These are phyloP conservation scores for Pterula multifida DNA, from an alignment of 1,284 basidiomycete genomes.

Conservation along the genomic window DNA sequence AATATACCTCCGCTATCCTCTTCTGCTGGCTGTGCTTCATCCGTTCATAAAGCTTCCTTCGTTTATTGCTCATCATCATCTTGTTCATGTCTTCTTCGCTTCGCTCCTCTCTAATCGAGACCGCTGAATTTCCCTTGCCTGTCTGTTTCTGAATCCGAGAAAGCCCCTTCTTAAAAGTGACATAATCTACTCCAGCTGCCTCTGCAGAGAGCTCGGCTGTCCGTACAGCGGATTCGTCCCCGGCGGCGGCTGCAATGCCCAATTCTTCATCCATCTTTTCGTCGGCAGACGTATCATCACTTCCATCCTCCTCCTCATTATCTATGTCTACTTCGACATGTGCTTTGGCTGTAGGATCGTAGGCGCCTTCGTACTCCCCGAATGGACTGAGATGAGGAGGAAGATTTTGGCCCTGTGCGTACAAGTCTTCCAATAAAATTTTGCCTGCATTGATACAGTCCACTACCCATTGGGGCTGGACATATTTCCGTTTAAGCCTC, in stretches of 20 bases:
- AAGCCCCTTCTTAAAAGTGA: slow-evolving; percentile 73
- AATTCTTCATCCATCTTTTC: slow-evolving; percentile 24
- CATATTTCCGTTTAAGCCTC: slow-evolving; percentile 67
- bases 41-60: slow-evolving; percentile 92
- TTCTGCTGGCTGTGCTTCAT: slow-evolving; percentile 86
- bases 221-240: slow-evolving; percentile 64
- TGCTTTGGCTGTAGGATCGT: slow-evolving; percentile 47
- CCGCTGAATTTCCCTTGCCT: slow-evolving; percentile 12
- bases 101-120: slow-evolving; percentile 20
- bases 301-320: slow-evolving; percentile 10
- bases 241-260: slow-evolving; percentile 42
- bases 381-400: slow-evolving; percentile 97
- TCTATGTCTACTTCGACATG: slow-evolving; percentile 16
- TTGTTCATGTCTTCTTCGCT: slow-evolving; percentile 89
- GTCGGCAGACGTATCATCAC: slow-evolving; percentile 22
- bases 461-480: slow-evolving; percentile 98
- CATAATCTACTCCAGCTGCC: slow-evolving; percentile 76
- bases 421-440: slow-evolving; percentile 78
- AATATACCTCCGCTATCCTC: slow-evolving; percentile 71
- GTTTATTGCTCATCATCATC: slow-evolving; percentile 98
- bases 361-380: slow-evolving; percentile 72
- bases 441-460: slow-evolving; percentile 89
- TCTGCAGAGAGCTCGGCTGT: slow-evolving; percentile 93
- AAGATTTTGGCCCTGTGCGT: slow-evolving; percentile 77
- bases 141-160: slow-evolving; percentile 31